Evolutionary conservation across 1,139 yeast species (phyloP).

Genomic region (Petasospora fabianii): DNA sequence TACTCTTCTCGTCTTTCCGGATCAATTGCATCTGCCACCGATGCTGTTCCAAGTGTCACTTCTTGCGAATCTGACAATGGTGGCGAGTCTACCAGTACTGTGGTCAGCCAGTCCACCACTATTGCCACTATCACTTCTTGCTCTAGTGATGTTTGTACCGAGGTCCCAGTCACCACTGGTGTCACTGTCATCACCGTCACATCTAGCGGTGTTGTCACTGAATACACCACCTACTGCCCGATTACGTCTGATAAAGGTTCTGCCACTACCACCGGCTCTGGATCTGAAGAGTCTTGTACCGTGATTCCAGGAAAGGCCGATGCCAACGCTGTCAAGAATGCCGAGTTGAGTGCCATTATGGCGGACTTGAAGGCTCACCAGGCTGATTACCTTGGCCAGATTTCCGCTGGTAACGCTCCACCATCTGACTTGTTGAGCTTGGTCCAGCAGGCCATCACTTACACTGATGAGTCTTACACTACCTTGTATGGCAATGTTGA

Average conservation of each 20-base stretch:
- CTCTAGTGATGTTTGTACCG: no score
- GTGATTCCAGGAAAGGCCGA: background rate
- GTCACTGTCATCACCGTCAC: no score
- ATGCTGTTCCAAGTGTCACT: conserved; percentile 21
- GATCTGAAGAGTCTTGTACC: background rate
- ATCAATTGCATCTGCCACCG: conserved; percentile 24
- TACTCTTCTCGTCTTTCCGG: conserved; percentile 35
- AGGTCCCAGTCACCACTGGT: no score
- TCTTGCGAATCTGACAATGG: conserved; percentile 18
- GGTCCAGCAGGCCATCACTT: conserved; percentile 35
- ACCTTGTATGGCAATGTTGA: conserved; percentile 31
- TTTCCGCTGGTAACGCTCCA: conserved; percentile 23
- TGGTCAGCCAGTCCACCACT: background rate
- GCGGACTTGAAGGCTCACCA: conserved; percentile 29
- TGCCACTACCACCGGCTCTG: no score
- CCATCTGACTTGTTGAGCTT: conserved; percentile 33
- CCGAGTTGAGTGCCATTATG: conserved; percentile 10
- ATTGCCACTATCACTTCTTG: conserved; percentile 9
- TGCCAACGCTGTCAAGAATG: conserved; percentile 1
- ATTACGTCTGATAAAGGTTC: no score
- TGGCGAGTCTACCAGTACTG: background rate
- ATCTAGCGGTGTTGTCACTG: no score
- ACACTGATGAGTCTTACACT: conserved; percentile 41
- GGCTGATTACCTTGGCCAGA: conserved; percentile 29
- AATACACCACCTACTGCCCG: no score